A percentile compares a stretch with the other conserved stretches of the same genome.
Conservation (phyloP, 139 green algal genomes). For the Haematococcus lacustris region DNA sequence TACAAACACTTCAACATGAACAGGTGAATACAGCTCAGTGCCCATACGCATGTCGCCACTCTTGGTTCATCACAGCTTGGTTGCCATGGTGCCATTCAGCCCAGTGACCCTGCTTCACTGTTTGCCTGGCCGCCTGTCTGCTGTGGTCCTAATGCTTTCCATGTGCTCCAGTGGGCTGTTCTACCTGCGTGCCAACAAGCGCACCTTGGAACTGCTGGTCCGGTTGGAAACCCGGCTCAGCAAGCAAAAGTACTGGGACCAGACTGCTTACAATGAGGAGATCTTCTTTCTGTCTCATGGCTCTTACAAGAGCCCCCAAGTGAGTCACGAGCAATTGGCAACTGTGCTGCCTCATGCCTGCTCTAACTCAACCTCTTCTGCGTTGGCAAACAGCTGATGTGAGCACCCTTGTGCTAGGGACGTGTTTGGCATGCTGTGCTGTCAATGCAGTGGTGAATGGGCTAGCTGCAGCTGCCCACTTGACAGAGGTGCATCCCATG, state of each 20-base stretch:
- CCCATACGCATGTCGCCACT: too few relatives aligned
- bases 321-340: constrained; percentile 2
- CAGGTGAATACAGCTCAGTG: constrained; percentile 13
- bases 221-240: constrained; percentile 53
- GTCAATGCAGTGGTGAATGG: too few relatives aligned
- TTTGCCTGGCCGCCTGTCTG: too few relatives aligned
- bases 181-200: constrained; percentile 63
- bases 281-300: constrained; percentile 84
- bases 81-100: too few relatives aligned
- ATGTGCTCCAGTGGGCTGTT: constrained; percentile 57
- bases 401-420: too few relatives aligned
- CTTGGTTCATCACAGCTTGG: too few relatives aligned
- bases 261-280: constrained; percentile 84
- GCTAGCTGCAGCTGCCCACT: too few relatives aligned
- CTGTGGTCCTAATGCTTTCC: neutral
- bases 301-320: constrained; percentile 57
- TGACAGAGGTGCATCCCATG: neutral
- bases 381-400: too few relatives aligned
- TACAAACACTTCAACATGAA: constrained; percentile 79
- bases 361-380: too few relatives aligned
- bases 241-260: constrained; percentile 80
- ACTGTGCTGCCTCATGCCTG: too few relatives aligned
- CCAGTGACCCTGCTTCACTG: too few relatives aligned
- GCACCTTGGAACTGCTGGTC: constrained; percentile 38
- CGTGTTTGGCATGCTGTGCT: too few relatives aligned